phyloP scores from a whole-genome alignment of 2,329 filamentous ascomycete genomes.

The Pseudocercospora pini-densiflorae region DNA sequence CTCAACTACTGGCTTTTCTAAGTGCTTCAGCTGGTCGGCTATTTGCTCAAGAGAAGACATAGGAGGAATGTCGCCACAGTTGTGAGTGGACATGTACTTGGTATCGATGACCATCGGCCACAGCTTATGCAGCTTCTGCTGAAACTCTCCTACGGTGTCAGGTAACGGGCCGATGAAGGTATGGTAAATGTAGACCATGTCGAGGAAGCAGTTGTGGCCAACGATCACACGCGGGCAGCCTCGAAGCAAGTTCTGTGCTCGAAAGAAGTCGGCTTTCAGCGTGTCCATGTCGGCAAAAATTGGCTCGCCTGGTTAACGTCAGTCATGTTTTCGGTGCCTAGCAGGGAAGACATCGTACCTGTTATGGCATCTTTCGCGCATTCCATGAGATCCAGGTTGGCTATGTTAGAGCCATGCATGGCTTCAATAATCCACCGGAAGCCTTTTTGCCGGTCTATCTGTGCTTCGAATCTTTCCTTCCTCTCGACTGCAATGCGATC shows the following conservation, averaged over 20 bases:
- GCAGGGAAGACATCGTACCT: not conserved
- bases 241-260: conserved; percentile 49
- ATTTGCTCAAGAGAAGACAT: conserved; percentile 55
- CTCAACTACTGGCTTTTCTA: conserved; percentile 48
- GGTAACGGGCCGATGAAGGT: conserved; percentile 65
- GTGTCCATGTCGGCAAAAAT: conserved; percentile 43
- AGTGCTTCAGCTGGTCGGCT: conserved; percentile 45
- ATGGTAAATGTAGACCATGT: conserved; percentile 67
- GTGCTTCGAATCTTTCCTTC: conserved; percentile 45
- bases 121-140: conserved; percentile 53
- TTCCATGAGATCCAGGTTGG: conserved; percentile 43
- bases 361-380: conserved; percentile 42
- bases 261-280: conserved; percentile 44
- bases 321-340: not conserved
- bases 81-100: conserved; percentile 65
- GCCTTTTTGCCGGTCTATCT: conserved; percentile 51
- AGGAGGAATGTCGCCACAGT: conserved; percentile 57
- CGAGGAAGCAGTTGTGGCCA: conserved; percentile 68
- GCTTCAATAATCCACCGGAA: conserved; percentile 58
- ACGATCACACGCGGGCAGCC: conserved; percentile 58
- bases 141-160: conserved; percentile 58
- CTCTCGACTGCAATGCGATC: conserved; percentile 45
- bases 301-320: conserved; percentile 33
- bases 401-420: conserved; percentile 45
- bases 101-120: conserved; percentile 66